Base-by-base conservation (phyloP, 2,329 filamentous ascomycete genomes). In the Penicillium sclerotiorum region DNA sequence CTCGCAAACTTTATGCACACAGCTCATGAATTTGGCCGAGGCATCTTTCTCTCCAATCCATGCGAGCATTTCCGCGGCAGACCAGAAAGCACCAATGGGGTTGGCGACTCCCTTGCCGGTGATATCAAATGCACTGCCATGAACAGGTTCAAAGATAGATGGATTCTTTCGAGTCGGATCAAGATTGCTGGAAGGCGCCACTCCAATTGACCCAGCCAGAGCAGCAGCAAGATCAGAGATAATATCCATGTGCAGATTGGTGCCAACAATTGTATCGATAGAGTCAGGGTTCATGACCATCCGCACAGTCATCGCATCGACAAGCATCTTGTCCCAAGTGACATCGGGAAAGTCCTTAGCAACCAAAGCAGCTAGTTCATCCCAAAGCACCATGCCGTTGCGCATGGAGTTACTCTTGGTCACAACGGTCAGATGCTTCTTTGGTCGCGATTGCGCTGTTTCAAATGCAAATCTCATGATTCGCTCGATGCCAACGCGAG, bases 211-310 rank as follows among this genome's bases (percentile, higher is more conserved):
- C 0, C 86, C 86, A 1, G 85, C 85, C 5, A 89, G 70, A 0
- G 84, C 84, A 8, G 86, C 85, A 2, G 85, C 86, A 25, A 89
- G 73, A 58, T 89, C 86, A 0, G 84, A 87, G 3, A 89, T 74
- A 44, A 88, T 87, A 48, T 88, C 85, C 33, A 83, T 84, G 69
- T 79, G 63, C 49, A 81, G 55, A 50, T 81, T 81, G 2, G 78
- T 80, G 1, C 78, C 78, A 18, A 81, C 78, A 41, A 81, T 78
- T 0, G 77, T 80, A 52, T 81, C 79, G 8, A 81, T 48, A 1
- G 70, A 74, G 35, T 76, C 64, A 0, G 78, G 78, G 37, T 78
- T 73, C n/a, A 75, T 56, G 1, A 80, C 77, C 79, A 81, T 81
- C 12, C 78, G 68, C 33, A 76, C 74, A 3, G 79, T 82, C 77